Evolutionary conservation across 176 grass and related monocot species (phyloP).

Genomic region (Triticum turgidum): DNA sequence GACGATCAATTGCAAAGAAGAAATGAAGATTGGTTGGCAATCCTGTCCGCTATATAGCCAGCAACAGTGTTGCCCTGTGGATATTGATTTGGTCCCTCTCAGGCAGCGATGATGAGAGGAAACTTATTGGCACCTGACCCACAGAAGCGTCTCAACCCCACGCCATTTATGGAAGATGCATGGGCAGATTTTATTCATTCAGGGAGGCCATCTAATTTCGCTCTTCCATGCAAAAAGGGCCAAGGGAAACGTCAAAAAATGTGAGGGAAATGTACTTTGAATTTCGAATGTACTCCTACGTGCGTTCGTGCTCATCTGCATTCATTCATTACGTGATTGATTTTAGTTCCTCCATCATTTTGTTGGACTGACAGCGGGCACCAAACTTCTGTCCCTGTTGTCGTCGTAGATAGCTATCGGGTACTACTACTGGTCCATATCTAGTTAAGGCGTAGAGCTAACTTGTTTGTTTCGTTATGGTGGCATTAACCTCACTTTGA

Average conservation of each 20-base stretch:
- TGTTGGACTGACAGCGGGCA: neutral
- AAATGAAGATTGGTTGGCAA: neutral
- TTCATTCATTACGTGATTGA: neutral
- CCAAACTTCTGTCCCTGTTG: neutral
- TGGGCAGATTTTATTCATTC: neutral
- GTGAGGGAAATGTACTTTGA: constrained; percentile 36
- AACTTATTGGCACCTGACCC: constrained; percentile 29
- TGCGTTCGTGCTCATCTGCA: neutral
- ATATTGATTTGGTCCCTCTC: constrained; percentile 33
- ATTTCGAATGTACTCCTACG: neutral
- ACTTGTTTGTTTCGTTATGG: constrained; percentile 15
- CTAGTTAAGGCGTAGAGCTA: constrained; percentile 20
- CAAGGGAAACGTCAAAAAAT: constrained; percentile 23
- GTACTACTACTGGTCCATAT: neutral
- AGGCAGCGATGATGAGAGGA: neutral
- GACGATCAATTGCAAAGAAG: neutral
- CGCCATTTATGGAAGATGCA: constrained; percentile 7
- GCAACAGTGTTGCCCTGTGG: neutral
- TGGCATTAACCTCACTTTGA: neutral
- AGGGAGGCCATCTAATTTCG: constrained; percentile 8
- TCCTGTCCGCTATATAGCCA: neutral
- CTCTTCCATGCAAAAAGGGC: neutral
- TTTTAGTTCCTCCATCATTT: neutral
- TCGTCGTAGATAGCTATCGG: neutral
- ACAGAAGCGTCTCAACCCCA: constrained; percentile 28